Conservation (phyloP, 2,329 filamentous ascomycete species). For the Verticillium dahliae region DNA sequence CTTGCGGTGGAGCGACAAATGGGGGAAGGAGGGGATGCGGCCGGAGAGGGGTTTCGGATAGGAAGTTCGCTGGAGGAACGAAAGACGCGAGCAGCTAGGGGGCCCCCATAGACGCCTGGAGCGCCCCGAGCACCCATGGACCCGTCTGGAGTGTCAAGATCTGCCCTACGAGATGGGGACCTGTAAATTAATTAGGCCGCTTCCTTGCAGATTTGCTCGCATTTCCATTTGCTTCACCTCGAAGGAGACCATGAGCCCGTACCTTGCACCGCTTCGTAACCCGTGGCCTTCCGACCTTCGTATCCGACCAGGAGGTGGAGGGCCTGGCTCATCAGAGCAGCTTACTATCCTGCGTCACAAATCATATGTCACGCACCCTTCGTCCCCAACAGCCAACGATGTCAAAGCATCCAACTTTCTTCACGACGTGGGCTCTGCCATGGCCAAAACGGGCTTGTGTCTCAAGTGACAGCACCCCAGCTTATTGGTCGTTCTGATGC, state of each 20-base stretch:
- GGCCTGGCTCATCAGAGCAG: not conserved
- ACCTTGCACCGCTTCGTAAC: not conserved
- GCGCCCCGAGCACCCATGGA: not conserved
- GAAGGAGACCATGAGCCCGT: not conserved
- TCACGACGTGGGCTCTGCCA: not conserved
- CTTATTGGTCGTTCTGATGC: not conserved
- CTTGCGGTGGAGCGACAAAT: not conserved
- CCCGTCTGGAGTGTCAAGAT: not conserved
- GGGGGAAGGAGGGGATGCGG: not conserved
- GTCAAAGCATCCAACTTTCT: not conserved
- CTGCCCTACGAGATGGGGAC: not conserved
- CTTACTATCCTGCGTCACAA: not conserved
- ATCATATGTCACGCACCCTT: not conserved
- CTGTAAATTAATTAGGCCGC: not conserved
- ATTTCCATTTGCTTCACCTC: not conserved
- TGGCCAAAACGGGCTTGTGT: constrained; percentile 11
- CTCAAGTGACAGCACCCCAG: constrained; percentile 6
- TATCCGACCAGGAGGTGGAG: not conserved
- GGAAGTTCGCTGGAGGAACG: not conserved
- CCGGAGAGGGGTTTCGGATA: constrained; percentile 2
- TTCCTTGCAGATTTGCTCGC: not conserved
- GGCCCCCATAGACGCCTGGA: not conserved
- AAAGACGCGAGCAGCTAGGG: not conserved
- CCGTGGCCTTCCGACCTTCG: not conserved
- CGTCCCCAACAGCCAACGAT: not conserved